phyloP scores from a whole-genome alignment of 768 basidiomycete species.

The Tylopilus subfusipes region DNA sequence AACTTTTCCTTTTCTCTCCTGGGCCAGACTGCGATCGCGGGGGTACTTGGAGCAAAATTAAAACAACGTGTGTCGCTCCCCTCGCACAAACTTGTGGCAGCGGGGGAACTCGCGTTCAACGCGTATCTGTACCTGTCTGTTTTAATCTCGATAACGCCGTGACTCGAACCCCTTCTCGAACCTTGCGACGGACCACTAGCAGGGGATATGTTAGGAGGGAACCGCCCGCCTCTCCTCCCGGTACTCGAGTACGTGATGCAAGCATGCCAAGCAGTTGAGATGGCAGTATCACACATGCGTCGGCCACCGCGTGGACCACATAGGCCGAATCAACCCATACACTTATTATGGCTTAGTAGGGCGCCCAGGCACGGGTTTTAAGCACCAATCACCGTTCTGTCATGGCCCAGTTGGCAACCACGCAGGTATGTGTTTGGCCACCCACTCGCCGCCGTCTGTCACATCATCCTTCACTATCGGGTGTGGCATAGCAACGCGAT shows the following conservation, averaged over 20 bases:
- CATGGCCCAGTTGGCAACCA: neutral
- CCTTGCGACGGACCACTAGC: neutral
- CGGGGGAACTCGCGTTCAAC: neutral
- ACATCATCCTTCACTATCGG: neutral
- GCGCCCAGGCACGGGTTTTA: neutral
- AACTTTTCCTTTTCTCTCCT: neutral
- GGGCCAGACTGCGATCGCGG: neutral
- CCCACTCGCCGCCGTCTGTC: neutral
- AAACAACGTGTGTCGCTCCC: neutral
- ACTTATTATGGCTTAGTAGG: neutral
- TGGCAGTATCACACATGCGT: neutral
- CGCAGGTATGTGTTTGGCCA: neutral
- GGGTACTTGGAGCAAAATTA: neutral
- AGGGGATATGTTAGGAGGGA: too few species aligned
- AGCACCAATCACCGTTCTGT: neutral
- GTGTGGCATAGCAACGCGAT: slow-evolving; percentile 4
- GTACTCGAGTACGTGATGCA: neutral
- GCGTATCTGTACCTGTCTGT: neutral
- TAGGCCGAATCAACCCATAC: neutral
- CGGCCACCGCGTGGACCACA: neutral
- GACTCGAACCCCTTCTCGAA: neutral
- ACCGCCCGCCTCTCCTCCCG: neutral
- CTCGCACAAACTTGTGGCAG: neutral
- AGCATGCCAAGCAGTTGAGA: neutral
- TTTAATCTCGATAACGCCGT: neutral